These are phyloP conservation scores for Alliaria petiolata DNA, from an alignment of 345 rosid genomes.

Conservation along the genomic window DNA sequence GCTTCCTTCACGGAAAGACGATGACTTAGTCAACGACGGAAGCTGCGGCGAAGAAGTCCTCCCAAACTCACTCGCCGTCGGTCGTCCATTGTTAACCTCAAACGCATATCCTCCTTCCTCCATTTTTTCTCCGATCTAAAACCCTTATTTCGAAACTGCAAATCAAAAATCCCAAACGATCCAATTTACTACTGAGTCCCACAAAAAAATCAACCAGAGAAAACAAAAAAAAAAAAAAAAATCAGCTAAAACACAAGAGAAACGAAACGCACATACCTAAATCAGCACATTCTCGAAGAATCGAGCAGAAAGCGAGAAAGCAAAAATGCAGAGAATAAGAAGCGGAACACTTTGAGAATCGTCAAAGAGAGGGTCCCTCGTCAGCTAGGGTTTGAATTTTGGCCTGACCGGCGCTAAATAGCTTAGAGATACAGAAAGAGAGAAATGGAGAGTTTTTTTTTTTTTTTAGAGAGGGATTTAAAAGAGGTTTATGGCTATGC, in stretches of 20 bases:
- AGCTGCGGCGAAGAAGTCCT: conserved; percentile 22
- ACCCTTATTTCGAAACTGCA: neutral
- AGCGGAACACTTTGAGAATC: neutral
- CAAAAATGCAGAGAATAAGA: conserved; percentile 7
- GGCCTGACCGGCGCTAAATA: neutral
- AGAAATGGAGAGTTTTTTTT: neutral
- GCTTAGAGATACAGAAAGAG: conserved; percentile 7
- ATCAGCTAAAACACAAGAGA: neutral
- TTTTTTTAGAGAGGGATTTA: conserved; percentile 9
- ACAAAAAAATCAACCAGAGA: too few species aligned
- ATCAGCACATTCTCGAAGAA: conserved; percentile 15
- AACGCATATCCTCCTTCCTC: conserved; percentile 25
- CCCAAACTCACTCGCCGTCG: conserved; percentile 16
- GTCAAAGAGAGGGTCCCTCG: neutral
- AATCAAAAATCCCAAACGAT: neutral
- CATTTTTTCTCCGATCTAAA: conserved; percentile 10
- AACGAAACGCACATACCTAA: neutral
- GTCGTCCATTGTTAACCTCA: conserved; percentile 26
- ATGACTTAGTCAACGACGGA: conserved; percentile 48
- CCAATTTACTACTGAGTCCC: neutral
- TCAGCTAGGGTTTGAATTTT: conserved; percentile 8
- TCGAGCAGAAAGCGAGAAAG: neutral
- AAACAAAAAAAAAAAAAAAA: neutral
- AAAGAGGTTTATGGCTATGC: conserved; percentile 25
- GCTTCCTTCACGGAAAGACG: conserved; percentile 66